Evolutionary conservation across 2,329 filamentous ascomycete species (phyloP).

Genomic region (Clonostachys sp.): DNA sequence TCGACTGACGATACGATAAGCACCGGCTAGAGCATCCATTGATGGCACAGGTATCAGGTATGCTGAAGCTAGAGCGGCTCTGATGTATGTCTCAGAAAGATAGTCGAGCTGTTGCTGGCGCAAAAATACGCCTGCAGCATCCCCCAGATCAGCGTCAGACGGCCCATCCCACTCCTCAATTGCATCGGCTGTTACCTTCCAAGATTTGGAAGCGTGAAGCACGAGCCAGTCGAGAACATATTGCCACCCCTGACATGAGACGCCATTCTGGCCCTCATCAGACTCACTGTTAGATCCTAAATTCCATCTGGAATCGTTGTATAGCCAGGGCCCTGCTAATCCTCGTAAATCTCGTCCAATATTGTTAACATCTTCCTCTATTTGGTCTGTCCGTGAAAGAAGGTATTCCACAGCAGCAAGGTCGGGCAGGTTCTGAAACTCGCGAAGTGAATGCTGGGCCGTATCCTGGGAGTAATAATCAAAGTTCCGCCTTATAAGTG

Average conservation of each 20-base stretch:
- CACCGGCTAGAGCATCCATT: constrained; percentile 50
- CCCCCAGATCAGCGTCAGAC: constrained; percentile 63
- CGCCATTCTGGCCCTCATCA: constrained; percentile 9
- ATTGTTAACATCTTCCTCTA: constrained; percentile 28
- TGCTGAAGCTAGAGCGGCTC: constrained; percentile 61
- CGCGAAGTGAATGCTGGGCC: constrained; percentile 48
- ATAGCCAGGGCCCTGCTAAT: constrained; percentile 70
- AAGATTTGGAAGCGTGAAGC: constrained; percentile 51
- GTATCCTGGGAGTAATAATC: constrained; percentile 60
- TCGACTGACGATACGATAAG: constrained; percentile 56
- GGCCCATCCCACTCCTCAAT: constrained; percentile 73
- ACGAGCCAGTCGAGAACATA: constrained; percentile 65
- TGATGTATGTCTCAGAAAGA: constrained; percentile 61
- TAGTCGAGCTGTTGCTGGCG: constrained; percentile 55
- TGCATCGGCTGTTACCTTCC: constrained; percentile 57
- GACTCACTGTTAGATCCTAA: background rate
- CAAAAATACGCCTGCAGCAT: constrained; percentile 50
- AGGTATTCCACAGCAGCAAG: constrained; percentile 55
- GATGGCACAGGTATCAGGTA: constrained; percentile 62
- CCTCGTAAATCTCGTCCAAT: constrained; percentile 63
- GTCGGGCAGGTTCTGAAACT: constrained; percentile 60
- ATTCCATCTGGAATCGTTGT: constrained; percentile 56
- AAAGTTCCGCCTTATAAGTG: constrained; percentile 62
- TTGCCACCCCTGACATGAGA: constrained; percentile 61
- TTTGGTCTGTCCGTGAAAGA: constrained; percentile 48